Base-by-base conservation (phyloP, 495 filamentous ascomycete genomes). In the Haplographium delicatum region DNA sequence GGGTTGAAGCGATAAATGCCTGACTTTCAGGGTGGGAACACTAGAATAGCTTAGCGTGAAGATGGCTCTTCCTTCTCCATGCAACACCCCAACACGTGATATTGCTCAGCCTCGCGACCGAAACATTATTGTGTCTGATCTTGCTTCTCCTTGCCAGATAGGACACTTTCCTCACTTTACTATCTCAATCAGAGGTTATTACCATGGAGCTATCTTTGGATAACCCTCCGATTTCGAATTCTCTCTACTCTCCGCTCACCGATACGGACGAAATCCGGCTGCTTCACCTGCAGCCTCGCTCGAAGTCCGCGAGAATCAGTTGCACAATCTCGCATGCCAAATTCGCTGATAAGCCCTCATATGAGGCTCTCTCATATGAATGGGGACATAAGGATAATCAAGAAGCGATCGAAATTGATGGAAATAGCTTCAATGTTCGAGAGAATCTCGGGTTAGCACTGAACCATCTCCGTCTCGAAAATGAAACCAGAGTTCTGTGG, bases 321-420 rank as follows among this genome's bases (percentile, higher is more conserved):
- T 50, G 33, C 24, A 16, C 19, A 2, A 13, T 50, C 4, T 4
- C 7, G 10, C 34, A 50, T 28, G 47, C 24, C 0, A 28, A 31
- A 19, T 16, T 50, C 6, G 26, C 33, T 5, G 18, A 40, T 8
- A 25, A 26, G 19, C 47, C 47, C 19, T 4, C 2, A 11, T 50
- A 50, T 18, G 47, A 50, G 30, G 47, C 34, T 7, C 37, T 50
- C 2, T 50, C 47, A 7, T 50, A 50, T 16, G 23, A 40, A 16
- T 50, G 47, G 47, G 47, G 47, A 15, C 18, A 34, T 13, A 23
- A 16, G 5, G 37, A 40, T 5, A 8, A 10, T 4, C 6, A 27
- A 18, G n/a, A n/a, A n/a, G 10, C 47, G 0, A 35, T 50, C 10
- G 4, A 4, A 10, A 15, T 39, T 13, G n/a, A 50, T 27, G 19